Base-by-base conservation (phyloP, 2,329 filamentous ascomycete species). In the Chaetothyriales sp. region DNA sequence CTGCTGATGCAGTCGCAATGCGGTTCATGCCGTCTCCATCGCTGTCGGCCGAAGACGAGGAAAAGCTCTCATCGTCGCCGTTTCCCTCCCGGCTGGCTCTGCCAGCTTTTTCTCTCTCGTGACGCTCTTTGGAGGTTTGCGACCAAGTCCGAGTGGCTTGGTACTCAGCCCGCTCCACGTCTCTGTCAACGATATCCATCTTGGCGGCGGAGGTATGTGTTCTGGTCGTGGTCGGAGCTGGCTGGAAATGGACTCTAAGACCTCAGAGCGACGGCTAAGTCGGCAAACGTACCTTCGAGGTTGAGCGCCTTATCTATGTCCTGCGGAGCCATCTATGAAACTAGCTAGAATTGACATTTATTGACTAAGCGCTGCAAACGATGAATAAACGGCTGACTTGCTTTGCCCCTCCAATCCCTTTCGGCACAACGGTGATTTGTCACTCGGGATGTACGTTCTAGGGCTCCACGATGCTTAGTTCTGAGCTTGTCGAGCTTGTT, bases 151-250 rank as follows among this genome's bases (percentile, higher is more conserved):
- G 58, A 25, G 56, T 59, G 44, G 62, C 62, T 49, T 63, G 56
- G n/a, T 61, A 43, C 55, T 66, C 64, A 3, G 65, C 67, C 57
- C 68, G 66, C 52, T 70, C 64, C 47, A 67, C 43, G 47, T 69
- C 67, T 49, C 62, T 58, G 52, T 66, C 63, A 44, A 66, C 58
- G 29, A 61, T 53, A 58, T 70, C 66, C 68, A 70, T 70, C 45
- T 50, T 60, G 48, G 44, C 51, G 20, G 43, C 2, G 13, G 44
- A 43, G 47, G n/a, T n/a, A 19, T 25, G 6, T 25, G 22, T 25
- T 25, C 22, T 25, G 22, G 22, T 25, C 22, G 22, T 25, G 22
- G 22, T 25, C 22, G 22, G 22, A 4, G 22, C 6, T 25, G 22
- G 22, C 22, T 25, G 22, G 22, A 6, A 25, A 25, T 6, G 22